A percentile compares a stretch with the other conserved stretches of the same genome.
These are phyloP conservation scores for Acorus calamus DNA, from an alignment of 106 monocot species.

Conservation along the genomic window DNA sequence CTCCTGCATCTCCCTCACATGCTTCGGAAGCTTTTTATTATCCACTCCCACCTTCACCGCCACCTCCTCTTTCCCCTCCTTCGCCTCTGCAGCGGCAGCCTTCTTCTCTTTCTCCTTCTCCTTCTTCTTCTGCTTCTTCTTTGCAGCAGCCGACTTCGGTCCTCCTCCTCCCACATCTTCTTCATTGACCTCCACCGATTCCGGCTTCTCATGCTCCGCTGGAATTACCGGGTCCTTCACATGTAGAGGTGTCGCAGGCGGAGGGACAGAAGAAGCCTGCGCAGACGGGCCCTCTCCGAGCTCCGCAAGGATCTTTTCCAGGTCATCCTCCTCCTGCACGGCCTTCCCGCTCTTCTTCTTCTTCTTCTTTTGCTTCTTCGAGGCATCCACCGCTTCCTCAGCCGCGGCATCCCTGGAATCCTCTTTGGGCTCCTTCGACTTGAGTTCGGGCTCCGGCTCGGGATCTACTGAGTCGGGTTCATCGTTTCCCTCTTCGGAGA, in stretches of 20 bases:
- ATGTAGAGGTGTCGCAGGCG: too few species aligned
- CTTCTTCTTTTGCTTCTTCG: constrained; percentile 9
- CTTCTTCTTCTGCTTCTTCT: constrained; percentile 86
- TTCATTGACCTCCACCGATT: constrained; percentile 6
- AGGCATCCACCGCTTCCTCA: too few species aligned
- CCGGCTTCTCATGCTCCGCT: not conserved
- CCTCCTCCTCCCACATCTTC: constrained; percentile 42
- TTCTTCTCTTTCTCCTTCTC: constrained; percentile 69
- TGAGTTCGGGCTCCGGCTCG: too few species aligned
- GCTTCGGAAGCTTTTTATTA: constrained; percentile 72
- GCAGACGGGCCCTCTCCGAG: too few species aligned
- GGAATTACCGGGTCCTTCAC: constrained; percentile 3
- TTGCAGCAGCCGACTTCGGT: constrained; percentile 52
- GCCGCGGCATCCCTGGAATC: too few species aligned
- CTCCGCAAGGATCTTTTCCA: too few species aligned
- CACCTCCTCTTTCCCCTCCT: constrained; percentile 41
- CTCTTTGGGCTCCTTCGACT: too few species aligned
- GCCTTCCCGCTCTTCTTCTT: constrained; percentile 23
- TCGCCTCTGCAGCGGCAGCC: constrained; percentile 3
- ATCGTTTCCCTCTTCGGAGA: constrained; percentile 11
- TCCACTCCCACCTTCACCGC: constrained; percentile 21
- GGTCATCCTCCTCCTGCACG: constrained; percentile 19
- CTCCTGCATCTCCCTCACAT: constrained; percentile 93
- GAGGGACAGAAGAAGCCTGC: not conserved
- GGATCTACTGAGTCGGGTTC: too few species aligned